phyloP scores from a whole-genome alignment of 225 moss, liverwort and hornwort genomes.

The Ulota crispa region DNA sequence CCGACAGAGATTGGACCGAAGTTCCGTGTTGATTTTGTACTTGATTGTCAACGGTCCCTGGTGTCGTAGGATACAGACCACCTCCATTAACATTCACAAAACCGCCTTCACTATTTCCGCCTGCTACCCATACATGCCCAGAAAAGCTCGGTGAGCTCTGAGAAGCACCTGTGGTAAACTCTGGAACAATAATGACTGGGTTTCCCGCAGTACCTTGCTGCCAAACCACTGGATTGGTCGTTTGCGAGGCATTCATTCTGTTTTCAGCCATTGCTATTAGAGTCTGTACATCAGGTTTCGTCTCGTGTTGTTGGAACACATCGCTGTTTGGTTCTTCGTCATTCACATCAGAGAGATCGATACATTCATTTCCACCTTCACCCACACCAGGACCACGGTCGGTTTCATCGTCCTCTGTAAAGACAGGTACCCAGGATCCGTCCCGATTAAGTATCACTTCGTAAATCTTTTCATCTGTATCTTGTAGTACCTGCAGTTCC shows the following conservation, averaged over 20 bases:
- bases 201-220: slow-evolving; percentile 16
- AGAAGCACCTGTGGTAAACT: slow-evolving; percentile 18
- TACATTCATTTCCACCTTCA: slow-evolving; percentile 27
- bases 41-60: slow-evolving; percentile 26
- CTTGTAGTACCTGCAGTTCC: slow-evolving; percentile 66
- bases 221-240: slow-evolving; percentile 7
- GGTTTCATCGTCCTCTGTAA: slow-evolving; percentile 29
- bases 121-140: slow-evolving; percentile 32
- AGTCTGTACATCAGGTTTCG: slow-evolving; percentile 47
- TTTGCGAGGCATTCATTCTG: slow-evolving; percentile 4
- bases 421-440: slow-evolving; percentile 69
- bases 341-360: slow-evolving; percentile 54
- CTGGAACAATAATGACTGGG: slow-evolving; percentile 25
- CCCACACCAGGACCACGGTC: slow-evolving; percentile 22
- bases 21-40: slow-evolving; percentile 36
- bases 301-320: slow-evolving; percentile 34
- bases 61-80: slow-evolving; percentile 22
- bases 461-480: slow-evolving; percentile 59
- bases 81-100: slow-evolving; percentile 21
- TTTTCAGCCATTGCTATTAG: slow-evolving; percentile 29
- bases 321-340: slow-evolving; percentile 27
- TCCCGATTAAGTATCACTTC: slow-evolving; percentile 76
- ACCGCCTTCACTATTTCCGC: slow-evolving; percentile 16
- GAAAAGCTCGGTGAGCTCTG: slow-evolving; percentile 25
- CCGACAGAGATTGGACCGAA: slow-evolving; percentile 49